Conservation (phyloP, 2,329 filamentous ascomycete species). For the Cordyceps tenuipes region DNA sequence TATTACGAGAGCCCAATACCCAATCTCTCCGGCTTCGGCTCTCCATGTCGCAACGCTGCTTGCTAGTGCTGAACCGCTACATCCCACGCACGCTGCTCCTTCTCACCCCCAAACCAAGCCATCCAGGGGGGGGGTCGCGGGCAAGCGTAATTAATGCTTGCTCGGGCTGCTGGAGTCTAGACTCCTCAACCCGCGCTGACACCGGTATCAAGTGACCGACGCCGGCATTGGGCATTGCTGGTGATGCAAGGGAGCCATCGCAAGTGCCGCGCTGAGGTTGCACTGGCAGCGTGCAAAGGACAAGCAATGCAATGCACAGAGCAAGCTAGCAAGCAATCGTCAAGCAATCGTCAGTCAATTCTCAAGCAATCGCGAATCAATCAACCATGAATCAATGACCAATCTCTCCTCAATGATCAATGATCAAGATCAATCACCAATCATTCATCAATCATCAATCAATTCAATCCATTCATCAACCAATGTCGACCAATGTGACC, state of each 20-base stretch:
- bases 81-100: not conserved
- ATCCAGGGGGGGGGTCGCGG: not conserved
- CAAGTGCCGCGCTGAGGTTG: not conserved
- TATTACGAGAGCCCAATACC: not conserved
- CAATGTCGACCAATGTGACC: too few species aligned
- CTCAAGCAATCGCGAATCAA: too few species aligned
- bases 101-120: not conserved
- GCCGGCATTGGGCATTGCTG: not conserved
- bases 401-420: too few species aligned
- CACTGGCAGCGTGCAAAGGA: not conserved
- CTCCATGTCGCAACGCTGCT: not conserved
- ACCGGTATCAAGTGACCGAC: not conserved
- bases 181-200: slow-evolving; percentile 1
- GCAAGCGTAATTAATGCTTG: not conserved
- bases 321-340: not conserved
- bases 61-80: too few species aligned
- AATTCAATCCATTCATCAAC: too few species aligned
- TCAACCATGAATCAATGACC: too few species aligned
- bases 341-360: too few species aligned
- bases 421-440: too few species aligned
- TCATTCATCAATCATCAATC: too few species aligned
- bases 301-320: not conserved
- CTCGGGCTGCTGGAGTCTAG: not conserved
- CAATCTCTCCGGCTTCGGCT: slow-evolving; percentile 9
- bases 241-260: too few species aligned